Conservation (phyloP, 805 yeast species). For the Ascoidea asiatica region DNA sequence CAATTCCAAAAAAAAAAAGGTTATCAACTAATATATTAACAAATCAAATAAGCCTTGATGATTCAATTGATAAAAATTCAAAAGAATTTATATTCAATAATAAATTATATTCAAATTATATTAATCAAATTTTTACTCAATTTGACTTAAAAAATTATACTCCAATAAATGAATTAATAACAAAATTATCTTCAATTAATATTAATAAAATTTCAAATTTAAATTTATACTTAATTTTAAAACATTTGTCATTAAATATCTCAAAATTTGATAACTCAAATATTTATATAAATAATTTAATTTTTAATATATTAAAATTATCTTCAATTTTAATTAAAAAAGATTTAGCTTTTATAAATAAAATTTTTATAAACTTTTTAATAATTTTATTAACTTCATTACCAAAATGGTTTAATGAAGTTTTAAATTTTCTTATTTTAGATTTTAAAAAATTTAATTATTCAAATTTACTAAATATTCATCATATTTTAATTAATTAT, state of each 20-base stretch:
- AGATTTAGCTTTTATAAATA: slow-evolving; percentile 51
- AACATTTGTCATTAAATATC: slow-evolving; percentile 45
- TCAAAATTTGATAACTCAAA: slow-evolving; percentile 41
- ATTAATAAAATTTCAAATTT: slow-evolving; percentile 1
- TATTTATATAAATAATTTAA: slow-evolving; percentile 41
- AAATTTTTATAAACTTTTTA: slow-evolving; percentile 55
- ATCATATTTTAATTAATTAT: slow-evolving; percentile 53
- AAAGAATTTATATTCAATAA: too few species aligned
- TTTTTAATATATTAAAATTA: slow-evolving; percentile 33
- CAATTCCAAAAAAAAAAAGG: too few species aligned
- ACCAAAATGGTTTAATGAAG: slow-evolving; percentile 85
- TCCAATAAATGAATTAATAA: too few species aligned
- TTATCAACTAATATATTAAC: too few species aligned
- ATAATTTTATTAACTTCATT: slow-evolving; percentile 69
- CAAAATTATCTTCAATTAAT: too few species aligned
- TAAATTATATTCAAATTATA: too few species aligned
- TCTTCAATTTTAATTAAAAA: slow-evolving; percentile 44
- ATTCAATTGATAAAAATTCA: too few species aligned
- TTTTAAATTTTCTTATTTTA: slow-evolving; percentile 51
- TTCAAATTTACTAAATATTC: slow-evolving; percentile 13
- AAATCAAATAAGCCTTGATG: too few species aligned
- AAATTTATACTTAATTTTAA: slow-evolving; percentile 19
- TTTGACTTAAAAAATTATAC: too few species aligned
- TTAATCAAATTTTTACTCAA: too few species aligned
- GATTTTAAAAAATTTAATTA: slow-evolving; percentile 31